Base-by-base conservation (phyloP, 2,329 filamentous ascomycete species). In the Aspergillus niger region DNA sequence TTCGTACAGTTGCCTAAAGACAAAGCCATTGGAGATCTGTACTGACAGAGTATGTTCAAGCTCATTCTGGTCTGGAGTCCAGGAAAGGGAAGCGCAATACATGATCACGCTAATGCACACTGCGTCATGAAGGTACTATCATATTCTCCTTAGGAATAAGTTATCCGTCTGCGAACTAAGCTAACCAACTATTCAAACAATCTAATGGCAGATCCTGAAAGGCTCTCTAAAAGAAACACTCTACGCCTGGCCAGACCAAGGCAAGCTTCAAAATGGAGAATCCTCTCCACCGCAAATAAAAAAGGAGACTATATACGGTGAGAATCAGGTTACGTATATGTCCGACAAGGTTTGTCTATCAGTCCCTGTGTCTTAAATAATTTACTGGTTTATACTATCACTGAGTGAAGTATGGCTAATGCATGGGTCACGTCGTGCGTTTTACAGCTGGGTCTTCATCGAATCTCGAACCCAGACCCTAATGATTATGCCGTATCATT, bases 1-100 rank as follows among this genome's bases (percentile, higher is more conserved):
- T 5, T 13, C 6, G 13, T n/a, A 48, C 44, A 28, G 7, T 17
- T 3, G 2, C 26, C n/a, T 28, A 2, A 20, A 17, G 2, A 3
- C 22, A 10, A 28, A n/a, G 6, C 36, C 8, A 43, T 5, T 15
- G 24, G 17, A 5, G 8, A 8, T 22, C 56, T 41, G 20, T 50
- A 26, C 66, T 71, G 50, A 63, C 32, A 41, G 32, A n/a, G 3
- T 26, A 44, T 39, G 10, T 3, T 30, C 47, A 28, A 94, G 90
- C 85, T 96, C 63, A 86, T 97, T 51, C 85, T 97, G 43, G 92
- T 96, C 41, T 97, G 93, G 93, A 89, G 88, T 15, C 92, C 93
- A 0, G 90, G 90, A 55, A 91, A 91, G 77, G 86, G 86, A 39
- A 94, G 90, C 69, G 89, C 90, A 10, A 92, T 97, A 72, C 93